These are phyloP conservation scores for Begonia peltatifolia DNA, from an alignment of 306 rosid species.

Conservation along the genomic window DNA sequence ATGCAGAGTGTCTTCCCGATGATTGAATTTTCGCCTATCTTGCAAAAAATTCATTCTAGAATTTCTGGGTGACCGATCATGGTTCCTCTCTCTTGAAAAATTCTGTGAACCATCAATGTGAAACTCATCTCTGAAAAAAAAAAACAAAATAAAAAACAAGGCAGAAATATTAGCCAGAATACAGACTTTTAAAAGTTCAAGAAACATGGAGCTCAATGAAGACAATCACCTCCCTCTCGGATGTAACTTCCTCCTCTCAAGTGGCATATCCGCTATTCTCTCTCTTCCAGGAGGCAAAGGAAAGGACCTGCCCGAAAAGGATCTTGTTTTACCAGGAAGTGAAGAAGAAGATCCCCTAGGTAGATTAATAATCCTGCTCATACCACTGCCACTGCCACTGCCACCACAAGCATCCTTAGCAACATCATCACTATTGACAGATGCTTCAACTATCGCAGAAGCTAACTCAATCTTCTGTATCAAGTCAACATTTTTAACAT, in stretches of 20 bases:
- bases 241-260: conserved; percentile 32
- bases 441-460: conserved; percentile 27
- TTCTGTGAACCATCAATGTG: conserved; percentile 38
- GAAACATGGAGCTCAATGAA: background rate
- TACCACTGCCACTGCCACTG: conserved; percentile 28
- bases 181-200: background rate
- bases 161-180: conserved; percentile 5
- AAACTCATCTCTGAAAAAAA: conserved; percentile 51
- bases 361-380: conserved; percentile 54
- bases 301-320: conserved; percentile 30
- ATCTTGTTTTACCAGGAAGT: conserved; percentile 46
- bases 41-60: conserved; percentile 48
- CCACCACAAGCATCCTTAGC: conserved; percentile 30
- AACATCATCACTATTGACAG: conserved; percentile 34
- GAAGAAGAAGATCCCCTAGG: conserved; percentile 33
- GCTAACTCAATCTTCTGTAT: conserved; percentile 18
- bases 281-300: conserved; percentile 44
- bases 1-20: conserved; percentile 20
- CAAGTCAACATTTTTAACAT: conserved; percentile 24
- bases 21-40: conserved; percentile 50
- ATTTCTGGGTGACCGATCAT: conserved; percentile 48
- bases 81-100: conserved; percentile 60
- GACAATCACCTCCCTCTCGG: conserved; percentile 66
- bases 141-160: background rate
- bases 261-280: conserved; percentile 24